A percentile compares a stretch with the other conserved stretches of the same genome.
Conservation (phyloP, 257 asterid genomes). For the Solanum corneliomulleri region DNA sequence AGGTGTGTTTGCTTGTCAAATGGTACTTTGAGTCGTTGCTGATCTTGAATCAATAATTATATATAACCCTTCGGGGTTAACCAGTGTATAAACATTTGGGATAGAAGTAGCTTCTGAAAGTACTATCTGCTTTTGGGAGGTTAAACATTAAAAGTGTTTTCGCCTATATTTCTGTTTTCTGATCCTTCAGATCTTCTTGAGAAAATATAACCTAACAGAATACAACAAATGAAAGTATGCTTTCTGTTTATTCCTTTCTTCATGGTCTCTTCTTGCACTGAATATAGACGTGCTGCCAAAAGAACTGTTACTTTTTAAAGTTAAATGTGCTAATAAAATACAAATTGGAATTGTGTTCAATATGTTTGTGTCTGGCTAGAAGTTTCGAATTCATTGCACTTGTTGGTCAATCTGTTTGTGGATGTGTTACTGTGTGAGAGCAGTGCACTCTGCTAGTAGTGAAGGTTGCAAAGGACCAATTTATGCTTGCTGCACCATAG, state of each 20-base stretch:
- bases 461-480: background rate
- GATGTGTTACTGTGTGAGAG: background rate
- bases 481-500: background rate
- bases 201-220: background rate
- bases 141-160: background rate
- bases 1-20: slow-evolving; percentile 34
- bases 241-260: background rate
- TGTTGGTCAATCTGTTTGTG: background rate
- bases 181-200: background rate
- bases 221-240: background rate
- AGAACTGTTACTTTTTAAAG: background rate
- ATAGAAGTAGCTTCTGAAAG: background rate
- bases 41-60: background rate
- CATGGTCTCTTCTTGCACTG: background rate
- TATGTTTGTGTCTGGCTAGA: background rate
- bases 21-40: background rate
- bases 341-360: background rate
- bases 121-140: background rate
- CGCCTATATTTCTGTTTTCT: background rate
- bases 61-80: background rate
- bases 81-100: background rate
- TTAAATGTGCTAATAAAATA: background rate
- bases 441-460: background rate
- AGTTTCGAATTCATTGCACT: background rate
- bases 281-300: background rate